phyloP scores from a whole-genome alignment of 257 asterid genomes.

The Craterostigma plantagineum region DNA sequence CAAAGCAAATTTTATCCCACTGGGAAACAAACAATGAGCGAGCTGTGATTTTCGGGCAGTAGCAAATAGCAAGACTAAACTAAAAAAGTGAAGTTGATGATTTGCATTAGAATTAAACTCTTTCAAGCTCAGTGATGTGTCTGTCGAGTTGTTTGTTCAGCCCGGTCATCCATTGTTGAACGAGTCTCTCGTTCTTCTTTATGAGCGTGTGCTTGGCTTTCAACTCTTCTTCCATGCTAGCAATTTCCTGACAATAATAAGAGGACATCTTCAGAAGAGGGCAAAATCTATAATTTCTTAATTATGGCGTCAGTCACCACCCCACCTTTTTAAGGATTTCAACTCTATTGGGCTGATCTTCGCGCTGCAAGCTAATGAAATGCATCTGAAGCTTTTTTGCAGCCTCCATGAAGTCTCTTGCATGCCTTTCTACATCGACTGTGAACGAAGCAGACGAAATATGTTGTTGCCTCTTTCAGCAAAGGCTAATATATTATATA shows the following conservation, averaged over 20 bases:
- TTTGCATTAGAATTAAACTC: too few species aligned
- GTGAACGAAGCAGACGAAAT: too few species aligned
- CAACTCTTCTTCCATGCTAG: constrained; percentile 71
- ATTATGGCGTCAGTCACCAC: neutral
- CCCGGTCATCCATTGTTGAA: constrained; percentile 59
- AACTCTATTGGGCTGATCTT: constrained; percentile 56
- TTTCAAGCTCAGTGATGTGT: constrained; percentile 68
- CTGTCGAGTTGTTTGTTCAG: constrained; percentile 59
- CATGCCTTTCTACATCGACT: constrained; percentile 98
- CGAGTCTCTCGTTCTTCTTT: constrained; percentile 36
- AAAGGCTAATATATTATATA: too few species aligned
- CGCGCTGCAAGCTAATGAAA: constrained; percentile 71
- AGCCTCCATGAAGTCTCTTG: constrained; percentile 94
- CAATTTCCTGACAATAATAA: constrained; percentile 32
- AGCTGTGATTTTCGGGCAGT: too few species aligned
- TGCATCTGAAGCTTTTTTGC: constrained; percentile 88
- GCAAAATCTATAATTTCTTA: neutral
- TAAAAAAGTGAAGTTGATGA: too few species aligned
- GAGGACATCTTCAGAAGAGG: neutral
- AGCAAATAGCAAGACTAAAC: too few species aligned
- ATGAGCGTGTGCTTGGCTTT: constrained; percentile 45
- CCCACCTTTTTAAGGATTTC: constrained; percentile 65
- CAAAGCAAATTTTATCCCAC: too few species aligned
- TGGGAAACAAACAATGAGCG: too few species aligned
- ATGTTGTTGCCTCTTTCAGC: too few species aligned